Evolutionary conservation across 2,329 filamentous ascomycete genomes (phyloP), one percentile per base, ranked within the genome.

Genomic region (Penicillium palitans): DNA sequence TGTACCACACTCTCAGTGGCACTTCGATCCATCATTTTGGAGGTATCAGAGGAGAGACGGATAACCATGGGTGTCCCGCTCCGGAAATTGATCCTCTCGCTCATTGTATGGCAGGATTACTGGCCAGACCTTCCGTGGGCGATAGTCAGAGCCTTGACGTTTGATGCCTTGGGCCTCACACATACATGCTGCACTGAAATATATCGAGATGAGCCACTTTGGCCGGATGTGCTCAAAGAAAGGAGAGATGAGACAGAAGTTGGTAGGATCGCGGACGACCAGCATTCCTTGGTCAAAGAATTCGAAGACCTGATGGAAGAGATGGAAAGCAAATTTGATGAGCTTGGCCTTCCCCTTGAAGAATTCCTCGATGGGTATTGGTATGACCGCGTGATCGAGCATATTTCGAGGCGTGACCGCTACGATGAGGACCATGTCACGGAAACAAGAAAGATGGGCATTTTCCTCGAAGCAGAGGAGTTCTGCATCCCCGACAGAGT

Each of bases 111-210:
- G 35, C 19, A 35, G 29, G 37, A 12, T 49, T 53, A 29, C 27
- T 19, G 37, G 37, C 37, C 37, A 19, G 37, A 19, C 9, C 8
- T 39, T 12, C 10, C n/a, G 5, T 49, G 3, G 15, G 53, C 40
- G 12, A 29, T 62, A 21, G 24, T 63, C 27, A 44, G 61, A 45
- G 25, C 46, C 5, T 15, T 61, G n/a, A 63, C 61, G 1, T 61
- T 61, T 27, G 56, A 63, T 39, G 58, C 50, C 5, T 24, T 64
- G 15, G 60, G 52, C 35, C 35, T 60, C 9, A 55, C 24, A 3
- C 56, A 58, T 57, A 54, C 35, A 3, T 50, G 47, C 19, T 50
- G 35, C 7, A 25, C 19, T 4, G 47, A 49, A 13, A 49, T 49
- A 33, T 6, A 15, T 33, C 5, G n/a, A n/a, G n/a, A 0, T 33